Evolutionary conservation across 371 early-diverging fungal species (phyloP), one percentile per base, ranked within the genome.

Genomic region (Smittium mucronatum): DNA sequence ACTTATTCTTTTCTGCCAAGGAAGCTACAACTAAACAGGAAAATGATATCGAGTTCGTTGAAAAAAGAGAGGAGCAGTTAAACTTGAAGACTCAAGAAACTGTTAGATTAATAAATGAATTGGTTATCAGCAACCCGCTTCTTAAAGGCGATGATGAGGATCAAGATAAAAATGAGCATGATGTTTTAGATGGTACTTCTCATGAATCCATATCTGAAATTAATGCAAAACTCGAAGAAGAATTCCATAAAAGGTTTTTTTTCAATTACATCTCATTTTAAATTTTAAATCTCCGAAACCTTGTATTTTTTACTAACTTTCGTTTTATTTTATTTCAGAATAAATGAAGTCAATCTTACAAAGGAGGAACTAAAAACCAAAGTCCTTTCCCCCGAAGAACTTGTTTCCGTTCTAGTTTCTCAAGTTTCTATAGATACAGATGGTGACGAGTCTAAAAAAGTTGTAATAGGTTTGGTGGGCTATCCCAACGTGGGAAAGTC

Each of bases 401-500:
- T 88, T 29, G 76, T 88, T 8, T 80, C 81, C 57, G 72, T 84
- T 31, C 74, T 88, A 47, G 75, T 76, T 57, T 83, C 84, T 70
- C 88, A 87, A 21, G 57, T 64, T 32, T 70, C 83, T 0, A 68
- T 81, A 16, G 74, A 79, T 16, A 73, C 70, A 33, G 72, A 68
- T 74, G 59, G 81, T 77, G 71, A 79, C 74, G 34, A 73, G 76
- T 73, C 79, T 76, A 69, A 73, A 74, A 61, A 80, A 80, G 79
- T 88, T 68, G 91, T 86, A 16, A 90, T 99, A 79, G 99, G 98
- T 74, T 85, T 99, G 69, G 94, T 99, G 47, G 99, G 99, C 31
- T 99, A 99, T 80, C 99, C 99, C 63, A 98, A 98, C 80, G 99
- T 99, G 57, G 99, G 99, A 76, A 99, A 99, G 83, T 94, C 95